phyloP scores from a whole-genome alignment of 169 alveolate genomes.

The Theileria sp. region DNA sequence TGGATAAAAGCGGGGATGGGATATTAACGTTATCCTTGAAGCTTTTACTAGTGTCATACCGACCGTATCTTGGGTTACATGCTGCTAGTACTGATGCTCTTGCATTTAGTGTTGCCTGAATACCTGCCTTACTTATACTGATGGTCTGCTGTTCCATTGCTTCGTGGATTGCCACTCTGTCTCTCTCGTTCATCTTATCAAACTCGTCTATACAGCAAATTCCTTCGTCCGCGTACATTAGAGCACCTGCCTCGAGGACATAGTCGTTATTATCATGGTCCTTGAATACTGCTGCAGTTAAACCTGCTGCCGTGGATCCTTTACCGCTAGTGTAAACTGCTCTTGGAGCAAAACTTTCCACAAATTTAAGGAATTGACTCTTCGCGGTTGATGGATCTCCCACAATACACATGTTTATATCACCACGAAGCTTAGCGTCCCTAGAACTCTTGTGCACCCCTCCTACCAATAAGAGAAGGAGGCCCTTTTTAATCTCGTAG shows the following conservation, averaged over 20 bases:
- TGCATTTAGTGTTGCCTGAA: constrained; percentile 97
- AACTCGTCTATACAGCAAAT: constrained; percentile 97
- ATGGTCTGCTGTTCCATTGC: constrained; percentile 98
- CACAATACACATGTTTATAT: constrained; percentile 93
- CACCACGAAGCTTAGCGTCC: constrained; percentile 94
- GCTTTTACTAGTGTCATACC: constrained; percentile 90
- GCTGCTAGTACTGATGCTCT: constrained; percentile 98
- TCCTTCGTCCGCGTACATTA: constrained; percentile 96
- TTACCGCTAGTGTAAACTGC: constrained; percentile 94
- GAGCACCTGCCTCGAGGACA: constrained; percentile 97
- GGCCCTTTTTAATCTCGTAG: constrained; percentile 94
- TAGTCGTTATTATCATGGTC: constrained; percentile 97
- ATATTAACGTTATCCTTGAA: constrained; percentile 89
- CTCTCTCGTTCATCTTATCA: constrained; percentile 95
- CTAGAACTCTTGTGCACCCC: constrained; percentile 93
- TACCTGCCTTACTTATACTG: constrained; percentile 96
- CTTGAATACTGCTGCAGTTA: constrained; percentile 94
- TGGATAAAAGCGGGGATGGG: constrained; percentile 94
- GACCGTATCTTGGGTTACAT: constrained; percentile 95
- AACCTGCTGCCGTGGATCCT: constrained; percentile 96
- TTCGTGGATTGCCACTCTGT: constrained; percentile 98
- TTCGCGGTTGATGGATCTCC: constrained; percentile 99
- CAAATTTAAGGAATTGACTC: constrained; percentile 92
- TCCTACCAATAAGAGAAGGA: constrained; percentile 92
- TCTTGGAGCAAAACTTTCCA: constrained; percentile 88